Evolutionary conservation across 1,284 basidiomycete genomes (phyloP).

Genomic region (Irpex lacteus): DNA sequence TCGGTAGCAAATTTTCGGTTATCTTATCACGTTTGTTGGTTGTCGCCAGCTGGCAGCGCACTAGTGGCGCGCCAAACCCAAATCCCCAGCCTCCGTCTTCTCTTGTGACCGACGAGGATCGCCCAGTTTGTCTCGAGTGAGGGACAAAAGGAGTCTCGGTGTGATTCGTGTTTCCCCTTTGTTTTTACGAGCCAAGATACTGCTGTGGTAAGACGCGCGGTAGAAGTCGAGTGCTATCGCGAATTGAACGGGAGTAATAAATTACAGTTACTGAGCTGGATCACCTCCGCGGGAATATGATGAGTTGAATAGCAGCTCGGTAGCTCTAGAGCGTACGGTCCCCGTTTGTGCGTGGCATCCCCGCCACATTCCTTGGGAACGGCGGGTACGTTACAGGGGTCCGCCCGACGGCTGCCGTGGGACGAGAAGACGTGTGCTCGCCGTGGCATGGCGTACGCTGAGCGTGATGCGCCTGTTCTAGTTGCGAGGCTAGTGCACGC

Average conservation of each 20-base stretch:
- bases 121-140: not conserved
- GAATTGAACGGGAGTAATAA: not conserved
- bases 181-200: not conserved
- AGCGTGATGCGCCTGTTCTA: not conserved
- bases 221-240: not conserved
- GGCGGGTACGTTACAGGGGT: not conserved
- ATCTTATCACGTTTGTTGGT: not conserved
- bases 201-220: not conserved
- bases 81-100: not conserved
- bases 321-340: not conserved
- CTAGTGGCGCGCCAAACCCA: slow-evolving; percentile 1
- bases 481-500: not conserved
- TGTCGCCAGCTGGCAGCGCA: not conserved
- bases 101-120: not conserved
- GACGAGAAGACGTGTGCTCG: not conserved
- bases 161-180: not conserved
- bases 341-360: not conserved
- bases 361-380: not conserved
- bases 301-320: not conserved
- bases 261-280: not conserved
- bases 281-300: not conserved
- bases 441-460: not conserved
- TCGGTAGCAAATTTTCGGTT: slow-evolving; percentile 3
- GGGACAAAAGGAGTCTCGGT: not conserved
- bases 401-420: not conserved